Evolutionary conservation across 164 flowering plant species (phyloP).

Genomic region (Euptelea pleiosperma): DNA sequence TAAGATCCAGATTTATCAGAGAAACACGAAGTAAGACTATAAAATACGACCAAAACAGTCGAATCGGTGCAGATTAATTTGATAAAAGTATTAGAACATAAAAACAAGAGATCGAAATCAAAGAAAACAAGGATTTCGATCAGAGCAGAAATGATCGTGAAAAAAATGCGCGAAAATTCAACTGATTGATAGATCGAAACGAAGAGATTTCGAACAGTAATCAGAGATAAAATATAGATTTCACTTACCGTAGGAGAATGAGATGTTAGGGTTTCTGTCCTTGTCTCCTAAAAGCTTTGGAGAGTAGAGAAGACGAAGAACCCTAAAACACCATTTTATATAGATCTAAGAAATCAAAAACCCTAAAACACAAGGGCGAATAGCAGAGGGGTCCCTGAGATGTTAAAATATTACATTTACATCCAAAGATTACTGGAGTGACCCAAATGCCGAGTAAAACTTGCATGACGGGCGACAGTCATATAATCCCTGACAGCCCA

Average conservation of each 20-base stretch:
- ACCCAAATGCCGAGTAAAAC: neutral
- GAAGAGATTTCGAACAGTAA: too few species aligned
- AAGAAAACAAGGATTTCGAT: neutral
- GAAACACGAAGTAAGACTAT: too few species aligned
- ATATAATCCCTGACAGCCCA: too few species aligned
- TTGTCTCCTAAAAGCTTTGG: neutral
- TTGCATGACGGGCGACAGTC: too few species aligned
- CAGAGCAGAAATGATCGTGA: neutral
- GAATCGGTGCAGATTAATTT: too few species aligned
- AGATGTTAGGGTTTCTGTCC: conserved; percentile 2
- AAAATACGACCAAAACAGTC: too few species aligned
- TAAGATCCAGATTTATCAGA: conserved; percentile 2
- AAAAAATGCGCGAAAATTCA: too few species aligned
- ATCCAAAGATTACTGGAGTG: neutral
- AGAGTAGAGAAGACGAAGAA: neutral
- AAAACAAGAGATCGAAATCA: neutral
- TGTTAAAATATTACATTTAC: neutral
- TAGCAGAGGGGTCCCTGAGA: neutral
- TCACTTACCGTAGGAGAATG: too few species aligned
- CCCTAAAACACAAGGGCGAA: neutral
- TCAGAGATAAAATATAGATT: too few species aligned
- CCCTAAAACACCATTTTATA: neutral
- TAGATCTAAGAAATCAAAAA: neutral
- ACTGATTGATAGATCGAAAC: too few species aligned
- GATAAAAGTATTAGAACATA: neutral